phyloP scores from a whole-genome alignment of 2,329 filamentous ascomycete genomes.

The Pleurostoma richardsiae region DNA sequence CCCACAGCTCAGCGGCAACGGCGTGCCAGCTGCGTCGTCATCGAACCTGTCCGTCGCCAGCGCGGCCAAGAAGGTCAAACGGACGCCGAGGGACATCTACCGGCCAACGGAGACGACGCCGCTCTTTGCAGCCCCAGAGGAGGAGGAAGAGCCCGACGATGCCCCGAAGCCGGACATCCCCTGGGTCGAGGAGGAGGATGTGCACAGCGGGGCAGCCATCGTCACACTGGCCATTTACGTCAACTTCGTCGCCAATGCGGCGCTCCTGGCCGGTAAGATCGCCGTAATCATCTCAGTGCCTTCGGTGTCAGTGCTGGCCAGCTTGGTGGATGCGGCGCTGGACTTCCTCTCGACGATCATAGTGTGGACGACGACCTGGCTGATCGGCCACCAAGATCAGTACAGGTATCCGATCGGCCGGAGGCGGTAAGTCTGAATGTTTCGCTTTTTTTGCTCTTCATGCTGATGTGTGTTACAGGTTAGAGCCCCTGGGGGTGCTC shows the following conservation, averaged over 20 bases:
- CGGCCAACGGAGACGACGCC: constrained; percentile 66
- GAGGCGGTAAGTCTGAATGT: constrained; percentile 35
- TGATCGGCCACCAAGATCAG: constrained; percentile 69
- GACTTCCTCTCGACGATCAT: constrained; percentile 80
- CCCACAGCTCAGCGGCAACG: constrained; percentile 21
- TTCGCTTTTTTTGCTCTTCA: background rate
- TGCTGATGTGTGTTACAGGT: constrained; percentile 27
- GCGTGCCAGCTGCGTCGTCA: constrained; percentile 12
- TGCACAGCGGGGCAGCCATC: constrained; percentile 68
- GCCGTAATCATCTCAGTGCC: constrained; percentile 72
- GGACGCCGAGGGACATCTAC: constrained; percentile 84
- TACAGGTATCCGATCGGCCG: constrained; percentile 77
- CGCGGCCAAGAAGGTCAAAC: constrained; percentile 53
- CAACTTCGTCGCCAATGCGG: constrained; percentile 73
- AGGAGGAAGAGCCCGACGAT: constrained; percentile 33
- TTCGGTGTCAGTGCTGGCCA: constrained; percentile 76
- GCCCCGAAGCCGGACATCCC: constrained; percentile 56
- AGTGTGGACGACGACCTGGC: constrained; percentile 70
- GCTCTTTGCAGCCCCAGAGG: constrained; percentile 46
- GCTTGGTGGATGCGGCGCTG: constrained; percentile 71
- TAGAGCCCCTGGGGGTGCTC: constrained; percentile 76
- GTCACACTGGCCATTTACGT: constrained; percentile 86
- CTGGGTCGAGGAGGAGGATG: constrained; percentile 64
- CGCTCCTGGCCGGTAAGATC: constrained; percentile 72
- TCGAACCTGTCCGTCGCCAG: constrained; percentile 9